Conservation (phyloP, 139 green algal species). For the Picochlorum costavermella region DNA sequence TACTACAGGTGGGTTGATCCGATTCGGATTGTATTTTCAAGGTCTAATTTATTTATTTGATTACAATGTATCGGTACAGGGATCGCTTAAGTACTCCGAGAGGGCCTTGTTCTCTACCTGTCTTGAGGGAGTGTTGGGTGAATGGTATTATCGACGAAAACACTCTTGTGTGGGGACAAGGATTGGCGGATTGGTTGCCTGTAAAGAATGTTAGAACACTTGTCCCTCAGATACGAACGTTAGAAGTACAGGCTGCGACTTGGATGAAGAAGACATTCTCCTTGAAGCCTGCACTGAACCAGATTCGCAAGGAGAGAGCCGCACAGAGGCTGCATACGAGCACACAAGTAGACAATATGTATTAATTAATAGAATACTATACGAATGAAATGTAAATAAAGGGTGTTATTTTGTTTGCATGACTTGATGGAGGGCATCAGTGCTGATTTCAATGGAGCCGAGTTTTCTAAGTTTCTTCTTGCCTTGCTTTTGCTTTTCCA, state of each 20-base stretch:
- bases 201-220: slow-evolving; percentile 79
- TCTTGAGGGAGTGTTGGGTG: slow-evolving; percentile 69
- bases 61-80: neutral
- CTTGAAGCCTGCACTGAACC: slow-evolving; percentile 39
- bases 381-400: slow-evolving; percentile 5
- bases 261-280: slow-evolving; percentile 53
- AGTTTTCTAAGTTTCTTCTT: slow-evolving; percentile 91
- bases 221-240: slow-evolving; percentile 74
- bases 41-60: neutral
- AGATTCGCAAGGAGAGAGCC: slow-evolving; percentile 17
- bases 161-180: slow-evolving; percentile 87
- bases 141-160: slow-evolving; percentile 84
- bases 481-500: slow-evolving; percentile 94
- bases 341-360: slow-evolving; percentile 44
- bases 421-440: slow-evolving; percentile 76
- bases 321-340: slow-evolving; percentile 15
- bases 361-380: slow-evolving; percentile 12
- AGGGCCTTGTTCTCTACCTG: slow-evolving; percentile 74
- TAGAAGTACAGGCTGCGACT: slow-evolving; percentile 60
- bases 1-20: slow-evolving; percentile 50
- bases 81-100: slow-evolving; percentile 59
- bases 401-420: slow-evolving; percentile 12
- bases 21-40: neutral
- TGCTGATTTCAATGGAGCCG: slow-evolving; percentile 77
- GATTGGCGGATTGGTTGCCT: slow-evolving; percentile 81